A percentile compares a stretch with the other conserved stretches of the same genome.
Conservation (phyloP, 805 yeast genomes). For the Scheffersomyces amazonensis region DNA sequence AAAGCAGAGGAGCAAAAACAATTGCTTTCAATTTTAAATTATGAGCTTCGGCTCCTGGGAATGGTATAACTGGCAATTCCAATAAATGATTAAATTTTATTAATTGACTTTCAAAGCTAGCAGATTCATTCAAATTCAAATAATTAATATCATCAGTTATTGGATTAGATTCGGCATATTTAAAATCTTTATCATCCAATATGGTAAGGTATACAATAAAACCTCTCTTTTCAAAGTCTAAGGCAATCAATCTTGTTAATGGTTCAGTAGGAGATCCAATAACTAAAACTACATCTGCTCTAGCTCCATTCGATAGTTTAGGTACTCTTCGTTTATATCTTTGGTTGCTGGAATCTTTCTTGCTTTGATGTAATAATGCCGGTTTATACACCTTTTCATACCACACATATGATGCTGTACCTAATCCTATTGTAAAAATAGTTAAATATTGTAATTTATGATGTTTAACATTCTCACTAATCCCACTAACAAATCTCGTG, state of each 20-base stretch:
- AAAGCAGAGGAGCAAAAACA: slow-evolving; percentile 66
- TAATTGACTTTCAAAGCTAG: slow-evolving; percentile 47
- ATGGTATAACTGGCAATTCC: slow-evolving; percentile 54
- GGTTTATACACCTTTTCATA: neutral
- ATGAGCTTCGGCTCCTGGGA: slow-evolving; percentile 57
- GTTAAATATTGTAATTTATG: slow-evolving; percentile 6
- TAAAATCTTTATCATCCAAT: slow-evolving; percentile 56
- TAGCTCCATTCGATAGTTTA: slow-evolving; percentile 63
- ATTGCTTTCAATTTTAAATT: slow-evolving; percentile 60
- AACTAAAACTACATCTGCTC: slow-evolving; percentile 71
- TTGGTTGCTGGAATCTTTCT: neutral
- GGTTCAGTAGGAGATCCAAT: slow-evolving; percentile 80
- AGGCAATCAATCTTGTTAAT: slow-evolving; percentile 62
- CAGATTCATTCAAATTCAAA: slow-evolving; percentile 49
- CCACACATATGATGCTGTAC: slow-evolving; percentile 4
- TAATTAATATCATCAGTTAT: slow-evolving; percentile 69
- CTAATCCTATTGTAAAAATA: slow-evolving; percentile 24
- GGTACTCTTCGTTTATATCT: slow-evolving; percentile 51
- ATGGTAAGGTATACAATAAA: slow-evolving; percentile 77
- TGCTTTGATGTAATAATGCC: neutral
- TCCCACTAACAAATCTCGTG: neutral
- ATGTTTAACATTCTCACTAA: neutral
- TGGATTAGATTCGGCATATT: slow-evolving; percentile 50
- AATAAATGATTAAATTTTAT: slow-evolving; percentile 47
- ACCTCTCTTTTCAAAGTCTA: slow-evolving; percentile 75